Evolutionary conservation across 2,329 filamentous ascomycete genomes (phyloP).

Genomic region (Cadophora sp.): DNA sequence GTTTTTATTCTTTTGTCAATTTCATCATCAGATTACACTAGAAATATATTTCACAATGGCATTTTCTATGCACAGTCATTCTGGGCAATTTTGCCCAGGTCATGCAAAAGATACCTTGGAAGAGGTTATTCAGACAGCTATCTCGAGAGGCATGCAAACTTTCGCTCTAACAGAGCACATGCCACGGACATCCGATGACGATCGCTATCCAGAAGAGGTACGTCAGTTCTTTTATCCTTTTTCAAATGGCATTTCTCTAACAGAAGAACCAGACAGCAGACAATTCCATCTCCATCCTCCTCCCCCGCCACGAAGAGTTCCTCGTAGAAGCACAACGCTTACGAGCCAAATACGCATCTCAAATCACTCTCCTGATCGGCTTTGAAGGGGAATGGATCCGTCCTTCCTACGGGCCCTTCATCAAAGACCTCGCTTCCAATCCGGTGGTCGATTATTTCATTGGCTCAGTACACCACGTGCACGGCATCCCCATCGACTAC

Average conservation of each 20-base stretch:
- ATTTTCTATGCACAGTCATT: constrained; percentile 97
- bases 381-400: constrained; percentile 96
- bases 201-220: constrained; percentile 94
- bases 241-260: not conserved
- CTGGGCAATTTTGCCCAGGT: constrained; percentile 92
- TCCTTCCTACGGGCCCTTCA: constrained; percentile 62
- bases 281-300: constrained; percentile 54
- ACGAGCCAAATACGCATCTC: constrained; percentile 69
- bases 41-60: constrained; percentile 69
- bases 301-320: constrained; percentile 71
- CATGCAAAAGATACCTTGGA: constrained; percentile 89
- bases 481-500: constrained; percentile 88
- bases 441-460: constrained; percentile 86
- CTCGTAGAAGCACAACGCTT: constrained; percentile 77
- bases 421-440: constrained; percentile 63
- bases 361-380: constrained; percentile 83
- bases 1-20: not conserved
- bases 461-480: constrained; percentile 90
- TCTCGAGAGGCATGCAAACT: constrained; percentile 77
- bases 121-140: constrained; percentile 80
- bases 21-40: not conserved
- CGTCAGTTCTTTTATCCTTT: constrained; percentile 16
- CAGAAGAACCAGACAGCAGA: constrained; percentile 51
- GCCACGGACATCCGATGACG: constrained; percentile 73
- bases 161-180: constrained; percentile 96